These are phyloP conservation scores for Sphaerostilbella broomeana DNA, from an alignment of 2,329 filamentous ascomycete species.

Conservation along the genomic window DNA sequence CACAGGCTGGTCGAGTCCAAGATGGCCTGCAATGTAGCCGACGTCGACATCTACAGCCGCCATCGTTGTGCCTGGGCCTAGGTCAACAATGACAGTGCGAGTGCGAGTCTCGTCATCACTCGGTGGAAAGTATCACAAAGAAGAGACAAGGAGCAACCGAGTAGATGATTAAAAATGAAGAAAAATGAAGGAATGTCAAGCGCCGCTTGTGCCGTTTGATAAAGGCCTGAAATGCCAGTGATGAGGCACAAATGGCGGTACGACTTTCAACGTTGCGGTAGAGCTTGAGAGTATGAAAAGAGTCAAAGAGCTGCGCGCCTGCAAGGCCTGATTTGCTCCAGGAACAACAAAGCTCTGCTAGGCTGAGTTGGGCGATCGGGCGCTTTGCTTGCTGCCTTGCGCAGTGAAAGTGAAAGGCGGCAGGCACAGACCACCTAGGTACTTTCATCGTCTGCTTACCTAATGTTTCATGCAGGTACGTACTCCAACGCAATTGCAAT, in stretches of 20 bases:
- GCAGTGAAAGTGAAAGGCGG: not conserved
- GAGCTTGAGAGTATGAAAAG: slow-evolving; percentile 3
- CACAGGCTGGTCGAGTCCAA: slow-evolving; percentile 59
- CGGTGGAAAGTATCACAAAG: not conserved
- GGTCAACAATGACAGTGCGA: slow-evolving; percentile 9
- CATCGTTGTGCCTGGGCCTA: slow-evolving; percentile 26
- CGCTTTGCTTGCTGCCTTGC: slow-evolving; percentile 1
- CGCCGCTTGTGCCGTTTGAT: not conserved
- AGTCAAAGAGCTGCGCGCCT: slow-evolving; percentile 9
- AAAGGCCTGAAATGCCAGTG: not conserved
- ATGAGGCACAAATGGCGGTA: no score
- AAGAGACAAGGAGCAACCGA: not conserved
- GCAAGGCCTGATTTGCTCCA: no score
- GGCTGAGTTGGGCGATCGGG: slow-evolving; percentile 8
- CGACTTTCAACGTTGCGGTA: no score
- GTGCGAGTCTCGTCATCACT: slow-evolving; percentile 13
- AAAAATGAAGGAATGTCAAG: not conserved
- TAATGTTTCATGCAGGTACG: no score
- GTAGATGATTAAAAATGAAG: not conserved
- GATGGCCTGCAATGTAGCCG: slow-evolving; percentile 65
- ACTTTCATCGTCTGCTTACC: no score
- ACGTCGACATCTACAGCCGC: slow-evolving; percentile 53
- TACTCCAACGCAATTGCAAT: no score
- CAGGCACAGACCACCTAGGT: slow-evolving; percentile 6
- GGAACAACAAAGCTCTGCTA: no score